Evolutionary conservation across 495 filamentous ascomycete genomes (phyloP).

Genomic region (Penicillium angulare): DNA sequence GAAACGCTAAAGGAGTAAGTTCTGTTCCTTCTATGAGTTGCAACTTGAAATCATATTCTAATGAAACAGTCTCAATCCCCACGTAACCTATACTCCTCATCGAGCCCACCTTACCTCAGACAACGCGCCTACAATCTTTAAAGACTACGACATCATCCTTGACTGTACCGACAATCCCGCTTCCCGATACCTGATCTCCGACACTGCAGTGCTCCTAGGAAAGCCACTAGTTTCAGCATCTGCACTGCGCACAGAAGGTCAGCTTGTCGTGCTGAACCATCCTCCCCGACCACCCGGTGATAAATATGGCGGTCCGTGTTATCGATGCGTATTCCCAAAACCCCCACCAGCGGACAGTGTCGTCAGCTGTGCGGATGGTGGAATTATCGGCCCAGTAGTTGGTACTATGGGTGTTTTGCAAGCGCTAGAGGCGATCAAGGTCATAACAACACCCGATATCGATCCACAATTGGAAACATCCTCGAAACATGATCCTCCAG

Average conservation of each 20-base stretch:
- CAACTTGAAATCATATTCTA: background rate
- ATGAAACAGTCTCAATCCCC: conserved; percentile 60
- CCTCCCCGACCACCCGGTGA: conserved; percentile 49
- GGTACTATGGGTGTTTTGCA: conserved; percentile 92
- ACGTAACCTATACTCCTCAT: conserved; percentile 61
- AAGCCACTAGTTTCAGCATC: conserved; percentile 88
- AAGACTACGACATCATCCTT: conserved; percentile 75
- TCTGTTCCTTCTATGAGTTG: too few species aligned
- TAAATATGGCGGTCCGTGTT: conserved; percentile 69
- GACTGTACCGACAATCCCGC: conserved; percentile 94
- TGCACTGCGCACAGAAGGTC: conserved; percentile 81
- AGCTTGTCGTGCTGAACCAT: conserved; percentile 76
- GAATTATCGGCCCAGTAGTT: conserved; percentile 88
- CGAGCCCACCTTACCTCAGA: conserved; percentile 58
- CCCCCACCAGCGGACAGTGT: conserved; percentile 79
- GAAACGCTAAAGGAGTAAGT: conserved; percentile 61
- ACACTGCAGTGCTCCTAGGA: conserved; percentile 72
- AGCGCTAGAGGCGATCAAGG: conserved; percentile 84
- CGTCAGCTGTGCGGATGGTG: conserved; percentile 83
- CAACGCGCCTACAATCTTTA: conserved; percentile 62
- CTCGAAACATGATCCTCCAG: conserved; percentile 26
- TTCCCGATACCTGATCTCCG: conserved; percentile 89
- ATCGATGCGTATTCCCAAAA: conserved; percentile 86
- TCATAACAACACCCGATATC: conserved; percentile 50
- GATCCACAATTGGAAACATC: background rate